Evolutionary conservation across 2,329 filamentous ascomycete species (phyloP).

Genomic region (Pyrenochaeta sp.): DNA sequence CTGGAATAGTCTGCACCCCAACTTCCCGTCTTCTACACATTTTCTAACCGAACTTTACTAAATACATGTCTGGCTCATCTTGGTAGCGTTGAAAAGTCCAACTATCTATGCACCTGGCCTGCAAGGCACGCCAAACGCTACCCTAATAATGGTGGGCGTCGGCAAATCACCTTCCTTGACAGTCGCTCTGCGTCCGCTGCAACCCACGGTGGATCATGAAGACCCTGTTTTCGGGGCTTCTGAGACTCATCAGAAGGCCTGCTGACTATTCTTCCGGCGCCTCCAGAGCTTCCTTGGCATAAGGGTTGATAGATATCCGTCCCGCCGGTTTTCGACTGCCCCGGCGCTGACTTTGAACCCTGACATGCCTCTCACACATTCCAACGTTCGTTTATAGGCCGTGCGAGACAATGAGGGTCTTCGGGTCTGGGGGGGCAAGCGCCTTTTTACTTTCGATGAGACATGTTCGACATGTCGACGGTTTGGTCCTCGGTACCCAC

Average conservation of each 20-base stretch:
- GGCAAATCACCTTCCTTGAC: not conserved
- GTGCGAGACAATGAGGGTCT: conserved; percentile 8
- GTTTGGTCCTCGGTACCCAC: not conserved
- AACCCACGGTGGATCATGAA: too few species aligned
- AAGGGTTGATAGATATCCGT: not conserved
- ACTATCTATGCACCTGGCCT: conserved; percentile 1
- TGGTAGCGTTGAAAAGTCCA: not conserved
- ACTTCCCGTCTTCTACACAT: not conserved
- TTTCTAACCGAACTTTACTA: not conserved
- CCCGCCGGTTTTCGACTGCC: not conserved
- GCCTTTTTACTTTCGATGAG: not conserved
- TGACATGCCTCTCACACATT: too few species aligned
- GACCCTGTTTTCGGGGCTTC: not conserved
- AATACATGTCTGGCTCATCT: conserved; percentile 1
- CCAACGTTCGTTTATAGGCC: not conserved
- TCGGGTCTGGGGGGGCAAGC: conserved; percentile 3
- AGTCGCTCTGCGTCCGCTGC: too few species aligned
- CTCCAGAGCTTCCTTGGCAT: not conserved
- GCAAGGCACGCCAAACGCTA: conserved; percentile 2
- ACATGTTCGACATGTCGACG: not conserved
- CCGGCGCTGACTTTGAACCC: not conserved
- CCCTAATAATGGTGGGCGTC: not conserved
- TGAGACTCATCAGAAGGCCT: not conserved
- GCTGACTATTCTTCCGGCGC: not conserved
- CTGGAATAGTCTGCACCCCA: not conserved